Conservation (phyloP, 495 filamentous ascomycete genomes). For the Trichoderma gamsii region DNA sequence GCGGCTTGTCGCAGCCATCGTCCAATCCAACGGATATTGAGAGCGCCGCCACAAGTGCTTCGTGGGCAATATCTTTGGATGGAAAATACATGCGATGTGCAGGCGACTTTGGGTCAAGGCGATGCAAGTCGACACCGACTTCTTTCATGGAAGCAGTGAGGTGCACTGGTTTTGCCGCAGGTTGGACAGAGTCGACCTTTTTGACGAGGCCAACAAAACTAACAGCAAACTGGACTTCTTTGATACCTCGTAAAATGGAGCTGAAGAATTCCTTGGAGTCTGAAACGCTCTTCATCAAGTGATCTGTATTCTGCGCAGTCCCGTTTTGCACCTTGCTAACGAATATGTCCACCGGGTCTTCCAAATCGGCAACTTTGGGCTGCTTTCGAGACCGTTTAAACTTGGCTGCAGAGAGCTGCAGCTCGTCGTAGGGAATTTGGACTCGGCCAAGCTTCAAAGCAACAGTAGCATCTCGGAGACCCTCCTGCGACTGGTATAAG, state of each 20-base stretch:
- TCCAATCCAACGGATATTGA: constrained; percentile 88
- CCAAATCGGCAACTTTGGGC: constrained; percentile 23
- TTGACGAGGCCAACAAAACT: constrained; percentile 87
- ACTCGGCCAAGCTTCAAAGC: constrained; percentile 84
- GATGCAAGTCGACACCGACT: constrained; percentile 85
- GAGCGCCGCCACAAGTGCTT: constrained; percentile 86
- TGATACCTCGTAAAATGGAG: constrained; percentile 84
- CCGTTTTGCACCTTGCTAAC: constrained; percentile 74
- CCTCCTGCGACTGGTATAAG: constrained; percentile 80
- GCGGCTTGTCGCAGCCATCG: constrained; percentile 74
- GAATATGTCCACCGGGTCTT: constrained; percentile 50
- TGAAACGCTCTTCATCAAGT: constrained; percentile 76
- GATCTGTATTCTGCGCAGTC: constrained; percentile 59
- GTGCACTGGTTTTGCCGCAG: constrained; percentile 61
- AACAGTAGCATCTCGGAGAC: constrained; percentile 83
- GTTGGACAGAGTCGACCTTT: constrained; percentile 58
- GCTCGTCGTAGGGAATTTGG: constrained; percentile 85
- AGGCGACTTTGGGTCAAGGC: constrained; percentile 87
- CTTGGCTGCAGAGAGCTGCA: constrained; percentile 52
- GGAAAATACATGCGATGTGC: constrained; percentile 99
- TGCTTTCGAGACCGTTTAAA: constrained; percentile 36
- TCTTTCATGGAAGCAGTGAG: constrained; percentile 93
- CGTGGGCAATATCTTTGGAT: constrained; percentile 84
- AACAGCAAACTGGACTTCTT: constrained; percentile 92
- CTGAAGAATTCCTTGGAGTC: constrained; percentile 90